Conservation (phyloP, 768 basidiomycete species). For the Agaricus bisporus region DNA sequence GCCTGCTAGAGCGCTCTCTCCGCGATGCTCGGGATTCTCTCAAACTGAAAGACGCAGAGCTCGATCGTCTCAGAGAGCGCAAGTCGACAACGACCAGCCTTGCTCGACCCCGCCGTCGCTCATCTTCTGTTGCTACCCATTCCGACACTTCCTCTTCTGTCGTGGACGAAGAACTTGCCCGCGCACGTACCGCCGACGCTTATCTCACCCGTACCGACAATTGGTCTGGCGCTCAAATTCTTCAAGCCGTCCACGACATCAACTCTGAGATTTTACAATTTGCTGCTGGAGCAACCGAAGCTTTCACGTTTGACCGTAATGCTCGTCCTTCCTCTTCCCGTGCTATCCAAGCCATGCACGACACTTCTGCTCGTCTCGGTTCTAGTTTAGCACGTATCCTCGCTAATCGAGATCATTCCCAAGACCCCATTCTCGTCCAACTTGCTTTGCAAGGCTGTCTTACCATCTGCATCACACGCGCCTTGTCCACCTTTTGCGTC, state of each 20-base stretch:
- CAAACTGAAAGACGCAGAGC: conserved; percentile 50
- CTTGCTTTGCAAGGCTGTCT: conserved; percentile 71
- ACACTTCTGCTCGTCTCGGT: conserved; percentile 60
- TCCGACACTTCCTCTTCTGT: conserved; percentile 16
- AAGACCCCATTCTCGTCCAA: conserved; percentile 73
- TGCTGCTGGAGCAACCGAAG: conserved; percentile 68
- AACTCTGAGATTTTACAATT: conserved; percentile 81
- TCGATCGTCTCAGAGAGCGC: conserved; percentile 42
- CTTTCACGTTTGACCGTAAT: conserved; percentile 41
- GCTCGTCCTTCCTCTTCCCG: conserved; percentile 17
- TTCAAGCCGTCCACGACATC: conserved; percentile 74
- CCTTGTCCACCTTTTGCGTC: conserved; percentile 66
- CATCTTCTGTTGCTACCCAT: background rate
- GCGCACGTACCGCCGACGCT: conserved; percentile 50
- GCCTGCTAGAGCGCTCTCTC: conserved; percentile 54
- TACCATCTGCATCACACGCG: conserved; percentile 58
- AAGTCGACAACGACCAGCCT: too few relatives aligned
- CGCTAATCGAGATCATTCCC: conserved; percentile 59
- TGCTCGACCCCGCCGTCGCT: too few relatives aligned
- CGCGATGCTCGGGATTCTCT: conserved; percentile 59
- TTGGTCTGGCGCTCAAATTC: conserved; percentile 74
- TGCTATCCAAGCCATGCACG: conserved; percentile 47
- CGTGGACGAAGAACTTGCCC: conserved; percentile 50
- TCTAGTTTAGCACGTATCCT: conserved; percentile 55
- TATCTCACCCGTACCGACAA: conserved; percentile 70